Base-by-base conservation (phyloP, 2,329 filamentous ascomycete species). In the Verticillium nubilum region DNA sequence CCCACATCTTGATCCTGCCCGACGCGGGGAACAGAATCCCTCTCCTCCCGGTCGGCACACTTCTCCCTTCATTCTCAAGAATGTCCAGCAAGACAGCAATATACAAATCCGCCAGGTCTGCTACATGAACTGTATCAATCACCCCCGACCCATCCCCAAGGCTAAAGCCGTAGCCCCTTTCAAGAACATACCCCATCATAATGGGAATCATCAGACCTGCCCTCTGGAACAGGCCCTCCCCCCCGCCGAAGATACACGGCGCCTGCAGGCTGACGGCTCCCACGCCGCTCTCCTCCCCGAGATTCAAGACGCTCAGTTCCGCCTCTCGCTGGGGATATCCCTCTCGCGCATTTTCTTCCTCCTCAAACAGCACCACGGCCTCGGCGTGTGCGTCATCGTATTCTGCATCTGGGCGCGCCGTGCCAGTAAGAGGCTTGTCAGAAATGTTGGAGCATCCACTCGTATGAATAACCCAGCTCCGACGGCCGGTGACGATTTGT, bases 401-500 rank as follows among this genome's bases (percentile, higher is more conserved):
- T 26, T 64, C 62, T 12, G 42, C 42, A 28, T 63, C 56, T 4
- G 64, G 61, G 29, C 58, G 56, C 6, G 57, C 19, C 1, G 26
- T 17, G 17, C 60, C 62, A 31, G 59, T 65, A 15, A 63, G 7
- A 10, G 65, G 65, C 31, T 56, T 54, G 47, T 65, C 65, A 1
- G 64, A 60, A 23, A 66, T 52, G 54, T 65, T 66, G 33, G 64
- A 63, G 19, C 58, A 61, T 13, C 64, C 65, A 12, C 59, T 60
- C 1, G 61, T 61, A 42, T 66, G 65, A 12, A 66, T 26, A 59
- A 66, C 60, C 65, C 65, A 66, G 13, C 58, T 60, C 6, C 72
- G 67, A 7, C 66, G 62, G 7, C 64, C 68, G 4, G 78, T 66
- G 29, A 12, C 12, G 5, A 12, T 12, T 12, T 31, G 5, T 5